These are phyloP conservation scores for Ceratocystiopsis brevicomis DNA, from an alignment of 2,329 filamentous ascomycete species.

Conservation along the genomic window DNA sequence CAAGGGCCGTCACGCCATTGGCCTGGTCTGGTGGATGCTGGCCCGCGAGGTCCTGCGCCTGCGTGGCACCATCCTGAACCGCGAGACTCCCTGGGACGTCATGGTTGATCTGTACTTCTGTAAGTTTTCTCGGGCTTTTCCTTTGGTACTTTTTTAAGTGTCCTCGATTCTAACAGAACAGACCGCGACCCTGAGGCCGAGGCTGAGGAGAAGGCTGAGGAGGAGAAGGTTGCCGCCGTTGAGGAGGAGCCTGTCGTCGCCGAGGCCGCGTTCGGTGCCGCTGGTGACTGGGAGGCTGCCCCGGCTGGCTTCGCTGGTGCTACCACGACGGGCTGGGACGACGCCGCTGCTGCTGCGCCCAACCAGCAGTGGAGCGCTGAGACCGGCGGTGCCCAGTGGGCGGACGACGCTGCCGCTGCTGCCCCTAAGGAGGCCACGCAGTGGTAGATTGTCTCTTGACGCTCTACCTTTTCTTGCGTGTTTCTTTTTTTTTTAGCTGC, in stretches of 20 bases:
- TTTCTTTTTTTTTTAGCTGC: too few relatives aligned
- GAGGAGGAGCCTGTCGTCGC: conserved; percentile 69
- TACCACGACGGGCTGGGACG: conserved; percentile 29
- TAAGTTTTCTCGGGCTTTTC: conserved; percentile 21
- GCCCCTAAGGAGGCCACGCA: conserved; percentile 28
- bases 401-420: conserved; percentile 17
- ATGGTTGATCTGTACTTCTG: conserved; percentile 99
- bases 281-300: conserved; percentile 71
- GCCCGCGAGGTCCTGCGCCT: conserved; percentile 99
- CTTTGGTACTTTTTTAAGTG: neutral
- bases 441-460: conserved; percentile 23
- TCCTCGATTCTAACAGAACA: conserved; percentile 13
- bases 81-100: conserved; percentile 95
- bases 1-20: conserved; percentile 99
- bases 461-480: neutral
- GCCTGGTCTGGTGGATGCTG: conserved; percentile 98
- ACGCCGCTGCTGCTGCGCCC: conserved; percentile 39
- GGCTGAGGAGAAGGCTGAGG: conserved; percentile 92
- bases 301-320: conserved; percentile 50
- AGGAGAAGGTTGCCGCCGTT: conserved; percentile 74
- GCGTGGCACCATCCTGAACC: conserved; percentile 86
- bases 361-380: conserved; percentile 50
- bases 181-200: conserved; percentile 98
- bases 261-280: conserved; percentile 46
- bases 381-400: conserved; percentile 37